phyloP scores from a whole-genome alignment of 140 eudicot species.

The Flaveria floridana region DNA sequence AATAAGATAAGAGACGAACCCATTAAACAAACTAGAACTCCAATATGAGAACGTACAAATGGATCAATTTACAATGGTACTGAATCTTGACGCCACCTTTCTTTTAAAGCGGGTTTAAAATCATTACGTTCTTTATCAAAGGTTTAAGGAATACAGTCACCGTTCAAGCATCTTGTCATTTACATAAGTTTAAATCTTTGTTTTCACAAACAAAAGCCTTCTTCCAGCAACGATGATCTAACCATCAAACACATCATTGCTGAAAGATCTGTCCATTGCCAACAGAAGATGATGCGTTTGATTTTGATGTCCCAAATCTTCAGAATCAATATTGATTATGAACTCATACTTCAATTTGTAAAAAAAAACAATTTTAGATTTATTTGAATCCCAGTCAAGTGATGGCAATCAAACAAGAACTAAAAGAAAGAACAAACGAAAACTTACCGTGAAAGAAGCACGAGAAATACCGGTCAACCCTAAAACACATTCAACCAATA shows the following conservation, averaged over 20 bases:
- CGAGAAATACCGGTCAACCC: slow-evolving; percentile 68
- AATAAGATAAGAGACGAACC: background rate
- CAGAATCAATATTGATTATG: background rate
- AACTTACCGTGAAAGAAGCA: slow-evolving; percentile 65
- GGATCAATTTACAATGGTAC: background rate
- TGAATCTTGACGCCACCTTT: background rate
- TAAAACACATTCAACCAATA: slow-evolving; percentile 29
- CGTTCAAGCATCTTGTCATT: background rate
- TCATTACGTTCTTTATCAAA: background rate
- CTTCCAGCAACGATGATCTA: background rate
- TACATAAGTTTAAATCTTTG: background rate
- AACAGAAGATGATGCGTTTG: slow-evolving; percentile 1
- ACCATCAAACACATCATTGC: no score
- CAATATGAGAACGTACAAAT: background rate
- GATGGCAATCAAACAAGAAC: background rate
- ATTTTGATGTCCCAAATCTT: background rate
- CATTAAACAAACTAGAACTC: background rate
- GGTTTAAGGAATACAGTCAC: background rate
- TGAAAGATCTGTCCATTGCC: background rate
- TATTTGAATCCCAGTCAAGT: background rate
- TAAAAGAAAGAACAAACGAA: background rate
- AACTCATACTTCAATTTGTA: background rate
- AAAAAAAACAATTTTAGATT: background rate
- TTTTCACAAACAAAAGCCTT: slow-evolving; percentile 5
- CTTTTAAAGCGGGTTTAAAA: background rate